Evolutionary conservation across 495 filamentous ascomycete genomes (phyloP).

Genomic region (Podospora tetraspora): DNA sequence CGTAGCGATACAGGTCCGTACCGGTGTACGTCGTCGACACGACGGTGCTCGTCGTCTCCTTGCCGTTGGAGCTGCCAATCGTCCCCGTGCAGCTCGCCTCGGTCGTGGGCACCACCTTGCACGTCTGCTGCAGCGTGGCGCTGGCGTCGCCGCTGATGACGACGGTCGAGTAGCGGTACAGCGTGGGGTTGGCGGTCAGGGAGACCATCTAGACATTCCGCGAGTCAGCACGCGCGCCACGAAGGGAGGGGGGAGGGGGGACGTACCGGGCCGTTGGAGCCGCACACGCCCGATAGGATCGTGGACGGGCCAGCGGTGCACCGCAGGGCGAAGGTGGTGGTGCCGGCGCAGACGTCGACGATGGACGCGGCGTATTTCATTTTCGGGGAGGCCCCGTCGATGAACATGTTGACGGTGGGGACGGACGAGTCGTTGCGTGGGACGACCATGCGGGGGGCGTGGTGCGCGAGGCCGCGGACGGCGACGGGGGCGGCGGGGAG

Average conservation of each 20-base stretch:
- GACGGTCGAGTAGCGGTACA: neutral
- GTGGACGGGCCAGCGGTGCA: neutral
- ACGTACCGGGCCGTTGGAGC: neutral
- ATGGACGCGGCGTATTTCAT: neutral
- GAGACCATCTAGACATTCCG: neutral
- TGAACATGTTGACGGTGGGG: slow-evolving; percentile 2
- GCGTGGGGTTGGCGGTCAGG: neutral
- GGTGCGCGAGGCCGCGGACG: neutral
- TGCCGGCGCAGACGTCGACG: slow-evolving; percentile 3
- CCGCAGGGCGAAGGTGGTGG: neutral
- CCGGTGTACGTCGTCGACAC: neutral
- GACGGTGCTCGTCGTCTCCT: neutral
- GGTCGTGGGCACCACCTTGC: neutral
- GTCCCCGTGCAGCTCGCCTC: neutral
- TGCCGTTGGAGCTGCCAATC: neutral
- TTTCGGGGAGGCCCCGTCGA: neutral
- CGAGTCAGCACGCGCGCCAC: too few relatives aligned
- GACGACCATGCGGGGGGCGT: neutral
- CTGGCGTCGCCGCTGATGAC: neutral
- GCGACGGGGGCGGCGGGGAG: neutral
- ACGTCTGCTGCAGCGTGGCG: neutral
- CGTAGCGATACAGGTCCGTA: neutral
- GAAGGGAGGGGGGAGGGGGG: neutral
- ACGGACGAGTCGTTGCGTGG: neutral
- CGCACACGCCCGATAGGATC: neutral